Conservation (phyloP, 2,329 filamentous ascomycete genomes). For the Helotiales sp. region DNA sequence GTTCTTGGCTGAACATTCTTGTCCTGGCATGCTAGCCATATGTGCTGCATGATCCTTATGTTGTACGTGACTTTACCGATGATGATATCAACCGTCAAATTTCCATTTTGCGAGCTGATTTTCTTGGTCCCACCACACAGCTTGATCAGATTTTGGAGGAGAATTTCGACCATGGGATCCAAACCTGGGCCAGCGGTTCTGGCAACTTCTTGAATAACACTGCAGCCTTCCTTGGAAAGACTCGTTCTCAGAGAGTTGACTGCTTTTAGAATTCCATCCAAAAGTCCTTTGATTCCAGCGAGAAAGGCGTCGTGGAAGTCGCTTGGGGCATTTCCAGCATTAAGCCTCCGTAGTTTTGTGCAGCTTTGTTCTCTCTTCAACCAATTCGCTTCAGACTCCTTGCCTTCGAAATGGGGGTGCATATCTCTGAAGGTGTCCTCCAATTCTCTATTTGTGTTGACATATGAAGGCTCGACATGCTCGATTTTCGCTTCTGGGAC, state of each 20-base stretch:
- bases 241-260: conserved; percentile 86
- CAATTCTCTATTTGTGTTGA: conserved; percentile 85
- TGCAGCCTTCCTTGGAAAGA: conserved; percentile 84
- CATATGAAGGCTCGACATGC: conserved; percentile 77
- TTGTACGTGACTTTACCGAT: conserved; percentile 81
- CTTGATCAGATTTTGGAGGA: conserved; percentile 89
- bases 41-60: conserved; percentile 80
- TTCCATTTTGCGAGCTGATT: conserved; percentile 84
- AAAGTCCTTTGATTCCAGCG: conserved; percentile 69
- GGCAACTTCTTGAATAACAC: conserved; percentile 83
- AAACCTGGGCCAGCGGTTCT: conserved; percentile 76
- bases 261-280: conserved; percentile 90
- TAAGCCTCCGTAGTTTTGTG: conserved; percentile 74
- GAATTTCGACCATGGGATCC: conserved; percentile 86
- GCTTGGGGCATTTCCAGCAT: conserved; percentile 80
- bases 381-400: conserved; percentile 92
- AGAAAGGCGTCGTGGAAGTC: conserved; percentile 78
- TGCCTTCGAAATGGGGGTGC: conserved; percentile 81
- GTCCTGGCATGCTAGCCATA: conserved; percentile 82
- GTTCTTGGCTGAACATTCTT: conserved; percentile 89
- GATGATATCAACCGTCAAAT: conserved; percentile 79
- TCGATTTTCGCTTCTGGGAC: conserved; percentile 69
- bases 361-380: conserved; percentile 81
- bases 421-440: conserved; percentile 87
- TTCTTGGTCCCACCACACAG: conserved; percentile 90